Percentiles rank a stretch among this genome's conserved stretches.
Evolutionary conservation across 2,329 filamentous ascomycete genomes (phyloP).

Genomic region (Cladosporium oxysporum): DNA sequence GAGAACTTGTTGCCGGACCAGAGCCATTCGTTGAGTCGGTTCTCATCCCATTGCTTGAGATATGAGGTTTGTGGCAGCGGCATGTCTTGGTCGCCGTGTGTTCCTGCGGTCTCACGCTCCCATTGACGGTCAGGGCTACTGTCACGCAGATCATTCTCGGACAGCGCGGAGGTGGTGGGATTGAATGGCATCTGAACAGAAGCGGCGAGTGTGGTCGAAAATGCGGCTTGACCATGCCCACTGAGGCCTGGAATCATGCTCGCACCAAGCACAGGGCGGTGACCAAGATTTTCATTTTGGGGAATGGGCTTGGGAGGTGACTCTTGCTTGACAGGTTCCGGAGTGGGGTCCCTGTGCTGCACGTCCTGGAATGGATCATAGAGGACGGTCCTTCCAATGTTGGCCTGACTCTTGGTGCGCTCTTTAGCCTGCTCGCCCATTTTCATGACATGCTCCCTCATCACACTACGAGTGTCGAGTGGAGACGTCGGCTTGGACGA

Average conservation of each 20-base stretch:
- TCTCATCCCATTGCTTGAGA: conserved; percentile 19
- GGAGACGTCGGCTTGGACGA: conserved; percentile 5
- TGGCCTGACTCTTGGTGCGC: conserved; percentile 31
- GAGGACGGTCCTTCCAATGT: conserved; percentile 33
- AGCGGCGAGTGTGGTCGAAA: conserved; percentile 6
- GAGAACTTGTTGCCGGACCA: conserved; percentile 33
- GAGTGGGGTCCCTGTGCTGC: neutral
- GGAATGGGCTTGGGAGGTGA: neutral
- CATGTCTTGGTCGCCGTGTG: neutral
- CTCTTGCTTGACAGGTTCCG: neutral
- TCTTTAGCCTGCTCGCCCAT: conserved; percentile 27
- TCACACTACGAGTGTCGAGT: conserved; percentile 14
- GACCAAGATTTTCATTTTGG: neutral
- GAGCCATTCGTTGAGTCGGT: conserved; percentile 47
- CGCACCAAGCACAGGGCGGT: neutral
- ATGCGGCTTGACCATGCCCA: neutral
- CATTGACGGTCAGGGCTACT: conserved; percentile 17
- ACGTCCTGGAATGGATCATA: conserved; percentile 34
- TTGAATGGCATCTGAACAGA: conserved; percentile 2
- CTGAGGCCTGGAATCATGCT: conserved; percentile 4
- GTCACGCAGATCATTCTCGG: conserved; percentile 10
- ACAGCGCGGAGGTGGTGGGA: neutral
- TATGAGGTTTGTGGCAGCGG: neutral
- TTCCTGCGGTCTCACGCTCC: neutral
- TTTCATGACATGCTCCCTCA: conserved; percentile 18